Percentiles rank a stretch among this genome's conserved stretches.
Evolutionary conservation across 2,329 filamentous ascomycete species (phyloP).

Genomic region (Polychaeton citri): DNA sequence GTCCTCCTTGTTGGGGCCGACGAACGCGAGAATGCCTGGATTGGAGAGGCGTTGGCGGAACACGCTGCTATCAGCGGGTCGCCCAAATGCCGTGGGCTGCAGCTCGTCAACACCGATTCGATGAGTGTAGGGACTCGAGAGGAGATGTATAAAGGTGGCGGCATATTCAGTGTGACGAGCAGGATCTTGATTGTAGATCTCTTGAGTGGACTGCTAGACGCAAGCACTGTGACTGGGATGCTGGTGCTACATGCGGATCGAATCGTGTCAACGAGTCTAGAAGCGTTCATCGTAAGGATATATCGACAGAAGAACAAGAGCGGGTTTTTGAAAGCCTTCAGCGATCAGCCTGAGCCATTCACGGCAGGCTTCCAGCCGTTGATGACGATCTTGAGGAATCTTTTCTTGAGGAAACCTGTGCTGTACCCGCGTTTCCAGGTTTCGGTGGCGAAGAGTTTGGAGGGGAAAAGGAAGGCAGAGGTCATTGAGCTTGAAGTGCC

Average conservation of each 20-base stretch:
- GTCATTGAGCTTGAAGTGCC: slow-evolving; percentile 93
- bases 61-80: slow-evolving; percentile 83
- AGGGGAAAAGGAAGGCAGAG: slow-evolving; percentile 85
- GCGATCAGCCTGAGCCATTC: slow-evolving; percentile 84
- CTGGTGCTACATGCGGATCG: slow-evolving; percentile 80
- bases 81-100: slow-evolving; percentile 70
- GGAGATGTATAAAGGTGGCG: slow-evolving; percentile 80
- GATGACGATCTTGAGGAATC: slow-evolving; percentile 77
- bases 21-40: slow-evolving; percentile 90
- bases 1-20: slow-evolving; percentile 81
- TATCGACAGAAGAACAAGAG: slow-evolving; percentile 89
- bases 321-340: slow-evolving; percentile 92
- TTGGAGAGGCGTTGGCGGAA: slow-evolving; percentile 89
- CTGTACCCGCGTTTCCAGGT: slow-evolving; percentile 92
- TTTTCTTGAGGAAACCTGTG: slow-evolving; percentile 79
- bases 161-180: slow-evolving; percentile 91
- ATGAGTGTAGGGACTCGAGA: slow-evolving; percentile 77
- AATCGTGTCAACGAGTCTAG: slow-evolving; percentile 71
- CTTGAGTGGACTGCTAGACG: slow-evolving; percentile 66
- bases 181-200: slow-evolving; percentile 91
- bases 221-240: slow-evolving; percentile 75
- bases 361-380: slow-evolving; percentile 78
- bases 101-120: slow-evolving; percentile 85
- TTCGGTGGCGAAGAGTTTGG: slow-evolving; percentile 74
- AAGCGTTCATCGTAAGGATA: slow-evolving; percentile 89